Percentiles rank a stretch among this genome's conserved stretches.
These are phyloP conservation scores for Tulasnella sp. DNA, from an alignment of 768 basidiomycete genomes.

Conservation along the genomic window DNA sequence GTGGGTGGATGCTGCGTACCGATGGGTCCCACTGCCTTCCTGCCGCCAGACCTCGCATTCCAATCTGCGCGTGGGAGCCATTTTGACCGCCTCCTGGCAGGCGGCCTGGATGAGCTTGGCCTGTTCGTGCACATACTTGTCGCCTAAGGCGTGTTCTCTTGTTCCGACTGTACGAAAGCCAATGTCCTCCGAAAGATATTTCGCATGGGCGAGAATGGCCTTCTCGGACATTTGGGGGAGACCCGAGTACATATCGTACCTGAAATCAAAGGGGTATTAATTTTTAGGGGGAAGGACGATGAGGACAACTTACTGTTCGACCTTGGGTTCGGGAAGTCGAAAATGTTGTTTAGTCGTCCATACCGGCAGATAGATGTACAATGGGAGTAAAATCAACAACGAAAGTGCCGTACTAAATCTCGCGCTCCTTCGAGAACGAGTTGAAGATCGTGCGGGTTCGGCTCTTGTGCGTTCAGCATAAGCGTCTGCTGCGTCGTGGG, in stretches of 20 bases:
- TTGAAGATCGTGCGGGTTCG: background rate
- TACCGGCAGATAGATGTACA: slow-evolving; percentile 10
- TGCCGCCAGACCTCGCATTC: slow-evolving; percentile 89
- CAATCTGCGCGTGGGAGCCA: slow-evolving; percentile 38
- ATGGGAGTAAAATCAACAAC: slow-evolving; percentile 6
- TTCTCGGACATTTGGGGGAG: slow-evolving; percentile 17
- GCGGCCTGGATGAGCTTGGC: slow-evolving; percentile 46
- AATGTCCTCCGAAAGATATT: slow-evolving; percentile 60
- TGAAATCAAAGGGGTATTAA: background rate
- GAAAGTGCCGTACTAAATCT: background rate
- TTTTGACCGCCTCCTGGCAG: slow-evolving; percentile 44
- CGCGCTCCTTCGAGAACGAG: background rate
- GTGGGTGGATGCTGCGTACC: slow-evolving; percentile 32
- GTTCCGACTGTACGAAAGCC: slow-evolving; percentile 90
- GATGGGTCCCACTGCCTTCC: slow-evolving; percentile 74
- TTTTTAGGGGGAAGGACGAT: background rate
- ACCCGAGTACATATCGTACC: slow-evolving; percentile 7
- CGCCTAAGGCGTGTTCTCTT: slow-evolving; percentile 71
- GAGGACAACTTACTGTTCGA: slow-evolving; percentile 1
- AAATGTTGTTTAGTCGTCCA: background rate
- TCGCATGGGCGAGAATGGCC: slow-evolving; percentile 13
- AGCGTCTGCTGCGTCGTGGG: background rate
- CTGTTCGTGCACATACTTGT: slow-evolving; percentile 65
- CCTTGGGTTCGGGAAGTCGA: slow-evolving; percentile 1
- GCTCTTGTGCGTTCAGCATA: background rate